A percentile compares a stretch with the other conserved stretches of the same genome.
Evolutionary conservation across 495 filamentous ascomycete genomes (phyloP).

Genomic region (Trichoderma virens): DNA sequence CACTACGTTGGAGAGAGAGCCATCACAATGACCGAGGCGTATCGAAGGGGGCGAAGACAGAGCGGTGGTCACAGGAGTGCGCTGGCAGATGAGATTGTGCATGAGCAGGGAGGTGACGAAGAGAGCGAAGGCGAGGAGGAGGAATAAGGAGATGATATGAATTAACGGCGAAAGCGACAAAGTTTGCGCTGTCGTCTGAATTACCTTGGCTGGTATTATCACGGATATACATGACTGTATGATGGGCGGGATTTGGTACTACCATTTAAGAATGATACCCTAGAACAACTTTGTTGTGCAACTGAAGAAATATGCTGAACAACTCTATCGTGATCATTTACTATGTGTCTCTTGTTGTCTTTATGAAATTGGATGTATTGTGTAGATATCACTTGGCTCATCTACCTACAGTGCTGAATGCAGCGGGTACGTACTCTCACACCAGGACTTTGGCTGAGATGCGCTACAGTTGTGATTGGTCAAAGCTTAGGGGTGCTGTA

Average conservation of each 20-base stretch:
- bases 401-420: not conserved
- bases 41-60: conserved; percentile 24
- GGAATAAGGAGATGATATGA: conserved; percentile 9
- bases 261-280: conserved; percentile 6
- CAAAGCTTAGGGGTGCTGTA: not conserved
- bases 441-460: not conserved
- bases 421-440: not conserved
- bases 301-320: too few species aligned
- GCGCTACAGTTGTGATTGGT: not conserved
- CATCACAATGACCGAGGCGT: conserved; percentile 42
- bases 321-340: too few species aligned
- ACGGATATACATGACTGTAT: not conserved
- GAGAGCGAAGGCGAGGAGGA: conserved; percentile 20
- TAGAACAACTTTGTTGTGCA: not conserved
- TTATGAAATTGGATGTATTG: too few species aligned
- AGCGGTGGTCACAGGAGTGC: conserved; percentile 22
- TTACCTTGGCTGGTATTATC: too few species aligned
- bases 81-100: conserved; percentile 20
- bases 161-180: not conserved
- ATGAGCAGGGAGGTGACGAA: conserved; percentile 18
- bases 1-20: conserved; percentile 79
- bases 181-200: not conserved
- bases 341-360: too few species aligned
- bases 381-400: too few species aligned
- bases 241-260: not conserved